Evolutionary conservation across 2,329 filamentous ascomycete species (phyloP), one percentile per base, ranked within the genome.

Genomic region (Akanthomyces muscarius): DNA sequence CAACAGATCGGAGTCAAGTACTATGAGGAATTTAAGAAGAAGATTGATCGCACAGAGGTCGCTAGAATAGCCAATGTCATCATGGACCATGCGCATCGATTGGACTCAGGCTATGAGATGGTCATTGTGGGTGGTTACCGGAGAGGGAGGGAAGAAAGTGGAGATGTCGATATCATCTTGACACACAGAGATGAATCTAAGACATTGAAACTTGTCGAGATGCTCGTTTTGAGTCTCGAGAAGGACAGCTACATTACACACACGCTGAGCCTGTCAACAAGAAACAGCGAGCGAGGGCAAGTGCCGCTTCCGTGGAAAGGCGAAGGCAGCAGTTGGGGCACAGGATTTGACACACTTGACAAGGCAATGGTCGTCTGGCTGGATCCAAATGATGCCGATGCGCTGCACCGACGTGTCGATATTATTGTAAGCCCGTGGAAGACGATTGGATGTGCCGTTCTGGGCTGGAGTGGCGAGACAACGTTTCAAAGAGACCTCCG

Each of bases 341-440:
- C 81, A 25, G 90, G 91, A 0, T 97, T 97, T 68, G 93, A 97
- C 71, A 91, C 87, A 0, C 81, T 98, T 1, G 93, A 98, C 74
- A 97, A 97, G 74, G 92, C 92, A 0, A 78, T 98, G 59, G 89
- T 97, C 0, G 92, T 97, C 0, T 98, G 94, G 94, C 91, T 96
- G 71, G 67, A 73, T 41, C 65, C 69, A 1, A 55, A 54, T 16
- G 41, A 65, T 2, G n/a, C 41, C 5, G 64, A 59, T 33, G 56
- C 63, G n/a, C 82, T 84, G 0, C 94, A 97, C 71, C 86, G 92
- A 23, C 83, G 94, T 52, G 93, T 98, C 1, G 94, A 98, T 71
- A 97, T 98, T 63, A 94, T 98, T 67, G 81, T 98, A 65, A 87
- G 86, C 25, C 92, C 93, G 0, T 97, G 94, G 91, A 88, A 87